Evolutionary conservation across 257 asterid genomes (phyloP).

Genomic region (Nyctanthes arbortristis): DNA sequence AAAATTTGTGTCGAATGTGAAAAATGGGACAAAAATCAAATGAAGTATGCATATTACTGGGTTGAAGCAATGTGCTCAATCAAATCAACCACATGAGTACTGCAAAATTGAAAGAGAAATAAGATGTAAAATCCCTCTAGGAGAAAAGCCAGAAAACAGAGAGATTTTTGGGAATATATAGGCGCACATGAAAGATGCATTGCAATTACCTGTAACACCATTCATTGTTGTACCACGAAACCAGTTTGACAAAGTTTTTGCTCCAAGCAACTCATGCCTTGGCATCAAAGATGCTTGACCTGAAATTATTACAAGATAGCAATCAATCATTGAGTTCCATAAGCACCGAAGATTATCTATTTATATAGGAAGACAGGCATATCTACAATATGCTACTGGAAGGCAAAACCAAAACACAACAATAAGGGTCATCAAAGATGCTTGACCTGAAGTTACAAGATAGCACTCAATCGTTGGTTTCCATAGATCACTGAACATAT

Average conservation of each 20-base stretch:
- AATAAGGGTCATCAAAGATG: too few relatives aligned
- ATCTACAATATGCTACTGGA: too few relatives aligned
- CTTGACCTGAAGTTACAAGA: too few relatives aligned
- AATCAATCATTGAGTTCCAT: conserved; percentile 11
- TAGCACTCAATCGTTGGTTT: too few relatives aligned
- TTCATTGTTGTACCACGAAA: conserved; percentile 88
- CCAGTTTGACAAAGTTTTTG: conserved; percentile 65
- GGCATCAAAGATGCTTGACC: conserved; percentile 91
- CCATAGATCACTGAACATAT: too few relatives aligned
- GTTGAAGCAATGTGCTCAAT: conserved; percentile 60
- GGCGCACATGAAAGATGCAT: not conserved
- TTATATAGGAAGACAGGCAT: not conserved
- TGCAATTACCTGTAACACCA: conserved; percentile 83
- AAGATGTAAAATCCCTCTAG: not conserved
- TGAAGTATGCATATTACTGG: too few relatives aligned
- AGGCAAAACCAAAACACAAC: too few relatives aligned
- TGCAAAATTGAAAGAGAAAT: conserved; percentile 38
- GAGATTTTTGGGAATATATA: too few relatives aligned
- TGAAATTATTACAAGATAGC: conserved; percentile 33
- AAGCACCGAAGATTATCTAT: not conserved
- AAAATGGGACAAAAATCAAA: too few relatives aligned
- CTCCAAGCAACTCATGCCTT: conserved; percentile 90
- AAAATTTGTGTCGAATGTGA: too few relatives aligned
- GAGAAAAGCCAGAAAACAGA: too few relatives aligned
- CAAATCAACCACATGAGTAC: conserved; percentile 77